phyloP scores from a whole-genome alignment of 148 eudicot genomes.

The Fagopyrum homotropicum region DNA sequence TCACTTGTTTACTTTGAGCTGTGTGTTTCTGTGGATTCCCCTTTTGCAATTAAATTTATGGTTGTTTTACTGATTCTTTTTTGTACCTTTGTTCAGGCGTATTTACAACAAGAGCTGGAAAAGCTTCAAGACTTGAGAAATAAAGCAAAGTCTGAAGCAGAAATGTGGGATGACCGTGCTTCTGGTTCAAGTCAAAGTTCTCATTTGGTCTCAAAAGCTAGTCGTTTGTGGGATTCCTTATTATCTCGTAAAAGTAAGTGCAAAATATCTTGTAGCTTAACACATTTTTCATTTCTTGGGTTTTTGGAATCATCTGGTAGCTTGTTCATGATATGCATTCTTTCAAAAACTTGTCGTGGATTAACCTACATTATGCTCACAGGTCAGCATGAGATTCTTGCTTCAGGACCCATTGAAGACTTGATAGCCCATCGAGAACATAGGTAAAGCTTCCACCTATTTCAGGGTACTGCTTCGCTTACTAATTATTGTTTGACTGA shows the following conservation, averaged over 20 bases:
- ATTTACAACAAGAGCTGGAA: conserved; percentile 96
- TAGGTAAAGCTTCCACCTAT: conserved; percentile 40
- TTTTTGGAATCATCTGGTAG: neutral
- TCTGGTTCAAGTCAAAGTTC: conserved; percentile 94
- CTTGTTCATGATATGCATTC: neutral
- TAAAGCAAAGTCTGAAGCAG: conserved; percentile 95
- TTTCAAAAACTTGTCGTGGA: neutral
- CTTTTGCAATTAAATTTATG: neutral
- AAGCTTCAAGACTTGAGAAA: conserved; percentile 89
- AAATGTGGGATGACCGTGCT: conserved; percentile 94
- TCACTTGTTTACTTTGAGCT: neutral
- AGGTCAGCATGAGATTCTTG: conserved; percentile 99
- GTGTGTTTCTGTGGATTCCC: neutral
- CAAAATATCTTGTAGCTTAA: neutral
- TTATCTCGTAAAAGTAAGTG: conserved; percentile 86
- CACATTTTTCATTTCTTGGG: conserved; percentile 2
- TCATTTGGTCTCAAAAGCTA: conserved; percentile 93
- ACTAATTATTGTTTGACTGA: neutral
- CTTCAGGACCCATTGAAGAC: conserved; percentile 99
- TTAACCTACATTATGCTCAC: conserved; percentile 11
- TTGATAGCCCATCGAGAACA: conserved; percentile 98
- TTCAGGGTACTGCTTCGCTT: neutral
- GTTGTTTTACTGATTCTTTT: neutral
- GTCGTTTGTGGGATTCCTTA: conserved; percentile 93
- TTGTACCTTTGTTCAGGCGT: conserved; percentile 42